Evolutionary conservation across 257 asterid species (phyloP).

Genomic region (Capsicum rhomboideum): DNA sequence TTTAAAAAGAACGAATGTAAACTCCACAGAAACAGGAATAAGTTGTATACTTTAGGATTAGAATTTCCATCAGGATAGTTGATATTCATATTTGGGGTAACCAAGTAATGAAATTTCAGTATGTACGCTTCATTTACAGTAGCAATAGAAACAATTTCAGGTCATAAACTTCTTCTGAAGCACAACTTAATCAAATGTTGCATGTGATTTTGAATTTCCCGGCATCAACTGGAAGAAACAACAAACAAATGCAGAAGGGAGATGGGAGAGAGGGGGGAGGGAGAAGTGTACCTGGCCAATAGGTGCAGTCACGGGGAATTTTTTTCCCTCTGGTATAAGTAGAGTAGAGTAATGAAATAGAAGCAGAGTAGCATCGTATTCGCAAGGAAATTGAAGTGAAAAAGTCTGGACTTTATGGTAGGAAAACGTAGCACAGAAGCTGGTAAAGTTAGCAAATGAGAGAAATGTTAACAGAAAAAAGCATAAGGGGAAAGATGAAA

Average conservation of each 20-base stretch:
- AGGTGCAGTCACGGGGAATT: background rate
- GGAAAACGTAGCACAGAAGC: background rate
- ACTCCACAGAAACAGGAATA: background rate
- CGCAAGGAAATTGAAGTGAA: background rate
- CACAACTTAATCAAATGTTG: background rate
- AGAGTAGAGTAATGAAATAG: background rate
- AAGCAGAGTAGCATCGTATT: background rate
- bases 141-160: background rate
- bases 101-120: background rate
- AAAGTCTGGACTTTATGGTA: background rate
- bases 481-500: background rate
- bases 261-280: background rate
- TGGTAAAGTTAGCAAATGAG: background rate
- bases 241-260: background rate
- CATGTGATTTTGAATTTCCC: background rate
- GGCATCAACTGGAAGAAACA: background rate
- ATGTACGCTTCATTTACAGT: background rate
- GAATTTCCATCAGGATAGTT: background rate
- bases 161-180: background rate
- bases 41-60: background rate
- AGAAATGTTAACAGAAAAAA: background rate
- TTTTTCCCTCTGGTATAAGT: background rate
- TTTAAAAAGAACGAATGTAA: background rate
- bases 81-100: background rate
- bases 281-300: background rate